Evolutionary conservation across 371 early-diverging fungal species (phyloP).

Genomic region (Apophysomyces variabilis): DNA sequence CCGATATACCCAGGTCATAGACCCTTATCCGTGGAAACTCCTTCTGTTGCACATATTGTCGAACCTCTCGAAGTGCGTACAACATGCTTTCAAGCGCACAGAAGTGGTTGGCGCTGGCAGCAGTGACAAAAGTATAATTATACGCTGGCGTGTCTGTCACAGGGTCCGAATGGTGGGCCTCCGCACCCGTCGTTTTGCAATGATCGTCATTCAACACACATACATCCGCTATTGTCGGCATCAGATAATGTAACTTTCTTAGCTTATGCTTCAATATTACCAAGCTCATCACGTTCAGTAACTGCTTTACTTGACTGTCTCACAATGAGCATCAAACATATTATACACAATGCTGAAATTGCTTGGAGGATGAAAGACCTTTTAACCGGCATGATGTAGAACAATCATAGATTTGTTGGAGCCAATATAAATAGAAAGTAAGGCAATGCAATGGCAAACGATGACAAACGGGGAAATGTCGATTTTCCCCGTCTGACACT

Average conservation of each 20-base stretch:
- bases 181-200: neutral
- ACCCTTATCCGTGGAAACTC: slow-evolving; percentile 47
- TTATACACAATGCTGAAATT: slow-evolving; percentile 25
- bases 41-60: slow-evolving; percentile 15
- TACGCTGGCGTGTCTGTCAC: neutral
- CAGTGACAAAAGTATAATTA: slow-evolving; percentile 53
- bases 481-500: no score
- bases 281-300: slow-evolving; percentile 6
- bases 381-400: slow-evolving; percentile 23
- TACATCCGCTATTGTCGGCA: neutral
- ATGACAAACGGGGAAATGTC: no score
- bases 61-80: slow-evolving; percentile 34
- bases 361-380: slow-evolving; percentile 19
- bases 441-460: no score
- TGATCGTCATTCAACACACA: neutral
- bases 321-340: slow-evolving; percentile 22
- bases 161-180: neutral
- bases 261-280: neutral
- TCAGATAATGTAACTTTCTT: neutral
- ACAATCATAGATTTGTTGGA: no score
- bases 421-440: no score
- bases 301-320: slow-evolving; percentile 17
- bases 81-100: slow-evolving; percentile 55
- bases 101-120: slow-evolving; percentile 57
- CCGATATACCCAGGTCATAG: slow-evolving; percentile 51